Percentiles rank a stretch among this genome's conserved stretches.
These are phyloP conservation scores for Paxillus ammoniavirescens DNA, from an alignment of 768 basidiomycete genomes.

Conservation along the genomic window DNA sequence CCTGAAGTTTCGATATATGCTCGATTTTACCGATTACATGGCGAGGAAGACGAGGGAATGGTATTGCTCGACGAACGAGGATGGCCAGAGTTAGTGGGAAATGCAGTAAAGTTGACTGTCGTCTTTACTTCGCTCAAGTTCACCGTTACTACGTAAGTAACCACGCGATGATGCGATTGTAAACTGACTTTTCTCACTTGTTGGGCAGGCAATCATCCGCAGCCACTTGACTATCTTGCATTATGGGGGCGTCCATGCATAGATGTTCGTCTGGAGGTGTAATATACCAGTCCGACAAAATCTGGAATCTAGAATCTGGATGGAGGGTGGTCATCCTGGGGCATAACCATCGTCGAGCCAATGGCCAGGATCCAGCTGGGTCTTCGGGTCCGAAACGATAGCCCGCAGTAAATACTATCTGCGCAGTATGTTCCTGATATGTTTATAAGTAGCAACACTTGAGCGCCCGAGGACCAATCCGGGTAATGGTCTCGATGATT, in stretches of 20 bases:
- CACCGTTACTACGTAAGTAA: constrained; percentile 30
- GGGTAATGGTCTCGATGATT: no score
- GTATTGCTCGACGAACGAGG: constrained; percentile 31
- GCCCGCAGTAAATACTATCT: neutral
- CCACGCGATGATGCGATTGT: neutral
- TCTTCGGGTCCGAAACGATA: neutral
- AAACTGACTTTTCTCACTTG: neutral
- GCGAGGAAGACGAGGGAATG: constrained; percentile 34
- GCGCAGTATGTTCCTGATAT: neutral
- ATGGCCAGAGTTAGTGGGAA: constrained; percentile 32
- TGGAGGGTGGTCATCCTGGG: no score
- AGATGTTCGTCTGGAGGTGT: neutral
- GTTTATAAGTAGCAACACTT: neutral
- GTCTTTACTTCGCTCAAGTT: constrained; percentile 36
- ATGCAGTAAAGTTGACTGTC: constrained; percentile 30
- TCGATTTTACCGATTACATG: constrained; percentile 32
- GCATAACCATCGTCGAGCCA: no score
- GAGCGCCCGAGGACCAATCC: neutral
- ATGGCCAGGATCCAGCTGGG: neutral
- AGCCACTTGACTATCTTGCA: constrained; percentile 10
- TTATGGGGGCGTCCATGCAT: neutral
- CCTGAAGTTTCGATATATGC: constrained; percentile 34
- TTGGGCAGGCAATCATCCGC: constrained; percentile 26
- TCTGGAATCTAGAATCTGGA: no score
- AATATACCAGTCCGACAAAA: no score